phyloP scores from a whole-genome alignment of 139 green algal genomes.

The Microglena sp. region DNA sequence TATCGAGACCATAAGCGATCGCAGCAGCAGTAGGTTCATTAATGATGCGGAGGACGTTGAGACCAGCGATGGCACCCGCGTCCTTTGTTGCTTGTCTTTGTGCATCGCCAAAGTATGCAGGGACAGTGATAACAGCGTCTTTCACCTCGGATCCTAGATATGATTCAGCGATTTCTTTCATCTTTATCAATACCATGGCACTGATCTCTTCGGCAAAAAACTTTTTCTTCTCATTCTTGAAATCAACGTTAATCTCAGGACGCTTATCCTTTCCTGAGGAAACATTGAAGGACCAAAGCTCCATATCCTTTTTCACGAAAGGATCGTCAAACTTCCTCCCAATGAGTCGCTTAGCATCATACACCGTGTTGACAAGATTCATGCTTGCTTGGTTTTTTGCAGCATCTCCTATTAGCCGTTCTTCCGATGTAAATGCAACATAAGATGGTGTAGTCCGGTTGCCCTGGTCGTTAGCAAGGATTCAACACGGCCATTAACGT shows the following conservation, averaged over 20 bases:
- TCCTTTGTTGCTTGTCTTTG: slow-evolving; percentile 93
- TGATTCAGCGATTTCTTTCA: slow-evolving; percentile 75
- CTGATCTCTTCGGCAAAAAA: slow-evolving; percentile 36
- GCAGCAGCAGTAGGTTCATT: slow-evolving; percentile 94
- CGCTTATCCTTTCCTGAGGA: slow-evolving; percentile 78
- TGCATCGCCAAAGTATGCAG: slow-evolving; percentile 92
- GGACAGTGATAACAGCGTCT: slow-evolving; percentile 85
- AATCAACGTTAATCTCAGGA: not conserved
- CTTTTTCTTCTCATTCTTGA: not conserved
- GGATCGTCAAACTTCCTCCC: slow-evolving; percentile 75
- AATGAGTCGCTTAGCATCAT: slow-evolving; percentile 95
- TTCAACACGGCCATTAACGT: slow-evolving; percentile 92
- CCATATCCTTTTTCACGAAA: slow-evolving; percentile 84
- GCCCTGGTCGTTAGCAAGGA: slow-evolving; percentile 92
- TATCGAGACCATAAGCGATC: slow-evolving; percentile 77
- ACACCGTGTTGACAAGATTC: slow-evolving; percentile 84
- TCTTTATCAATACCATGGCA: slow-evolving; percentile 46
- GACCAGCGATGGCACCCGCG: slow-evolving; percentile 18
- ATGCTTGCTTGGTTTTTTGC: slow-evolving; percentile 90
- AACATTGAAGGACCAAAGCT: slow-evolving; percentile 86
- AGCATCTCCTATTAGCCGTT: slow-evolving; percentile 90
- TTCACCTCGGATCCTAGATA: slow-evolving; percentile 73
- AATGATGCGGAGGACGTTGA: slow-evolving; percentile 90
- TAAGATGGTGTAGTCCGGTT: slow-evolving; percentile 97
- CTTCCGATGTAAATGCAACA: slow-evolving; percentile 89